Evolutionary conservation across 23 red algal species (phyloP).

Genomic region (Cyanidium caldarium): DNA sequence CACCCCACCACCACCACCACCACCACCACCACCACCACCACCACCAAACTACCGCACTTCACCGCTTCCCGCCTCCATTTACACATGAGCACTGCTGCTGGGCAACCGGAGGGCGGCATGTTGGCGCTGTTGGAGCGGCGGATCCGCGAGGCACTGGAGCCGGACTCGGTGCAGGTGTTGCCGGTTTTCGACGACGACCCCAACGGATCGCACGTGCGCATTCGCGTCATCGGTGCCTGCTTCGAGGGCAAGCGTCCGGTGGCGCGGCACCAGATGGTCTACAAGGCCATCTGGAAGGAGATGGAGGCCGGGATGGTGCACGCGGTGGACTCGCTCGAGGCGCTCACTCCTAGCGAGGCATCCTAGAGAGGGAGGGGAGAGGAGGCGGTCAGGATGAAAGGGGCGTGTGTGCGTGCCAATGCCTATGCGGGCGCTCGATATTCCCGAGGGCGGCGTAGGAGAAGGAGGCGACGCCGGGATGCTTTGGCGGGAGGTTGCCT

Average conservation of each 20-base stretch:
- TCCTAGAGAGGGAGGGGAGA: neutral
- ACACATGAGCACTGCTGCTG: too few species aligned
- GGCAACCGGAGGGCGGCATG: neutral
- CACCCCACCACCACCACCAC: too few species aligned
- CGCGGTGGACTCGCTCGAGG: slow-evolving; percentile 61
- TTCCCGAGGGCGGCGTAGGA: too few species aligned
- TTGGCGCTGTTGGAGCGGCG: neutral
- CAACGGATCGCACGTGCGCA: slow-evolving; percentile 80
- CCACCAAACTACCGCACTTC: too few species aligned
- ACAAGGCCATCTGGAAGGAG: slow-evolving; percentile 94
- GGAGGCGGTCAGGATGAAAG: too few species aligned
- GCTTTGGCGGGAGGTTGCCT: too few species aligned
- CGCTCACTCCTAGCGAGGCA: slow-evolving; percentile 60
- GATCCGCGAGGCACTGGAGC: slow-evolving; percentile 15
- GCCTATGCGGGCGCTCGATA: too few species aligned
- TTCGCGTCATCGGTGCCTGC: slow-evolving; percentile 45
- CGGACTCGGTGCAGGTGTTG: slow-evolving; percentile 32
- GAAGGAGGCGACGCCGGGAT: too few species aligned
- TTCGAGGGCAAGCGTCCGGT: slow-evolving; percentile 56
- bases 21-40: too few species aligned
- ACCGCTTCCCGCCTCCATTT: too few species aligned
- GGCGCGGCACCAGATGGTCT: slow-evolving; percentile 73
- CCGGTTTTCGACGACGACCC: slow-evolving; percentile 82
- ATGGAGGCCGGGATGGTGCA: slow-evolving; percentile 29
- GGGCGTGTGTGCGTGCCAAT: too few species aligned